Base-by-base conservation (phyloP, 2,329 filamentous ascomycete genomes). In the Phaeosphaeriaceae sp. region DNA sequence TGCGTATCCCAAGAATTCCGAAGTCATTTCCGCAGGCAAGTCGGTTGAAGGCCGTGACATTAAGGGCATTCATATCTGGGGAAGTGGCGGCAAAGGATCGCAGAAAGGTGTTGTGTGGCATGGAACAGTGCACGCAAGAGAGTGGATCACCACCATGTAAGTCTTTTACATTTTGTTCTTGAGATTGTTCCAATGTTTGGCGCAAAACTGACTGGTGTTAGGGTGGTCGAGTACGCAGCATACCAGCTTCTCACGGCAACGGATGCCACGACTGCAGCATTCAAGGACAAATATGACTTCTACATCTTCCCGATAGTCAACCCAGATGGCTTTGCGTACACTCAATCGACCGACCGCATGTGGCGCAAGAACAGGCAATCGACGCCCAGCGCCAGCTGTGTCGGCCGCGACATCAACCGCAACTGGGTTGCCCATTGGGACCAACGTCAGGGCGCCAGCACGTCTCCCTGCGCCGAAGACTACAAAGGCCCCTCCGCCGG, bases 221-320 rank as follows among this genome's bases (percentile, higher is more conserved):
- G 67, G 67, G 69, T 72, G 6, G 72, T 71, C 13, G 76, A 78
- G 47, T 78, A 77, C 41, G 69, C 75, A 1, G 72, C 74, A 1
- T 77, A 75, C 62, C 70, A 74, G 57, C 68, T 78, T 20, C 67
- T 78, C 15, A 73, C 70, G 15, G 66, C 68, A 6, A 71, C 73
- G 2, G 69, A 76, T 47, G 48, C 74, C 13, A 63, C 66, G 1
- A 67, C 68, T 44, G 66, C 68, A 2, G 69, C 74, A 1, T 81
- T 85, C 53, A 80, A 89, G 22, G 82, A 89, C 73, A 85, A 81
- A 54, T 89, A 87, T 69, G 89, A 91, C 75, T 88, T 88, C 63
- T 89, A 88, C 72, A 82, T 90, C 63, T 70, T 77, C 60, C 75
- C 76, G 7, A 66, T 77, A n/a, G 73, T 77, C 22, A 78, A 78